phyloP scores from a whole-genome alignment of 179 eudicot genomes.

The Spergularia azorica region DNA sequence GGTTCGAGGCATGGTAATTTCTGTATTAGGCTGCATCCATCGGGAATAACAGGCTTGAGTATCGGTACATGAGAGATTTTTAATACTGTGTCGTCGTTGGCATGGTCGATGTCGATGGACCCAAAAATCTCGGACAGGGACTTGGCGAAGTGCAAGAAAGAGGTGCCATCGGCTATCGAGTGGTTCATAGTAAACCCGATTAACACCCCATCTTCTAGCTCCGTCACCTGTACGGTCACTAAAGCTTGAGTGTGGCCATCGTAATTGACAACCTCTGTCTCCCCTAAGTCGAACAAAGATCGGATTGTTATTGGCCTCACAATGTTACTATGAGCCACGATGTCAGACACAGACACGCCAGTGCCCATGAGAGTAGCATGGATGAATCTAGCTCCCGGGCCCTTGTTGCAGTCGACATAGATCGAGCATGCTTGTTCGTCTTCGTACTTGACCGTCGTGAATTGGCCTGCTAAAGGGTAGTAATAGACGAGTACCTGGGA shows the following conservation, averaged over 20 bases:
- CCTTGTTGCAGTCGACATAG: neutral
- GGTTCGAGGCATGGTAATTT: slow-evolving; percentile 4
- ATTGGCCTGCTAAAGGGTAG: slow-evolving; percentile 7
- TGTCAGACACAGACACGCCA: neutral
- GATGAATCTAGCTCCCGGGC: neutral
- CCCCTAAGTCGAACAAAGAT: slow-evolving; percentile 2
- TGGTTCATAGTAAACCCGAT: slow-evolving; percentile 6
- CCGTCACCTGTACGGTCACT: slow-evolving; percentile 14
- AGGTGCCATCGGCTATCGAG: neutral
- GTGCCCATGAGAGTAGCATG: neutral
- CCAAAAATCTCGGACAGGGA: slow-evolving; percentile 1
- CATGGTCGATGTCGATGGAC: too few species aligned
- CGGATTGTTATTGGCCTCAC: too few species aligned
- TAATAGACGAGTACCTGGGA: neutral
- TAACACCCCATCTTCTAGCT: slow-evolving; percentile 9
- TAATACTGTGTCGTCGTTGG: neutral
- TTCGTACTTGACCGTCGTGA: neutral
- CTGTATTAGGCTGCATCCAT: slow-evolving; percentile 7
- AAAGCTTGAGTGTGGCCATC: slow-evolving; percentile 21
- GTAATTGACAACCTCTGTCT: neutral
- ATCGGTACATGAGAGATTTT: neutral
- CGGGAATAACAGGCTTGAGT: slow-evolving; percentile 5
- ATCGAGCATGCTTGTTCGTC: slow-evolving; percentile 3
- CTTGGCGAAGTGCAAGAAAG: neutral
- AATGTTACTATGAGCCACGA: neutral